A percentile compares a stretch with the other conserved stretches of the same genome.
phyloP scores from a whole-genome alignment of 805 yeast genomes.

The Wickerhamomyces bovis region DNA sequence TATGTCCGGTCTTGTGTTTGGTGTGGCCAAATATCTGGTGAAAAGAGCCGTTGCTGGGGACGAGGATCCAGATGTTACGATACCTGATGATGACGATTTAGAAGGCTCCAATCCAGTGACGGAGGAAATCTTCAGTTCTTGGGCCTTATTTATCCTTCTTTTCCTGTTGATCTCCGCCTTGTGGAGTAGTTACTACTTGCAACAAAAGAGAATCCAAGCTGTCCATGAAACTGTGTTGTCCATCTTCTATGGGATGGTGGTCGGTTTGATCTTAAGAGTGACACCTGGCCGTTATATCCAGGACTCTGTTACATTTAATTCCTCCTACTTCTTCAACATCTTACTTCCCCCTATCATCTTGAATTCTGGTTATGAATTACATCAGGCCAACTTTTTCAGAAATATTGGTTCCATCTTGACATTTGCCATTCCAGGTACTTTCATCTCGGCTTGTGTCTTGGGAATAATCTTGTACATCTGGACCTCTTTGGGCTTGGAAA shows the following conservation, averaged over 20 bases:
- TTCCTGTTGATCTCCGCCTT: slow-evolving; percentile 78
- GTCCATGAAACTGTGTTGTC: slow-evolving; percentile 97
- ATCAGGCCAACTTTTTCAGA: slow-evolving; percentile 90
- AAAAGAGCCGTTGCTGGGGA: slow-evolving; percentile 23
- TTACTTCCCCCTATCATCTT: slow-evolving; percentile 92
- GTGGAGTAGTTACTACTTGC: slow-evolving; percentile 92
- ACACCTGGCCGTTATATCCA: slow-evolving; percentile 97
- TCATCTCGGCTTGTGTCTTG: slow-evolving; percentile 81
- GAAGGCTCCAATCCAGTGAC: slow-evolving; percentile 75
- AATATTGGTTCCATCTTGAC: slow-evolving; percentile 86
- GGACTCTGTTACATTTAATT: slow-evolving; percentile 92
- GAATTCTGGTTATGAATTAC: slow-evolving; percentile 93
- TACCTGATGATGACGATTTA: slow-evolving; percentile 44
- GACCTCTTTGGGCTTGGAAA: slow-evolving; percentile 89
- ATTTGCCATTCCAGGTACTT: slow-evolving; percentile 97
- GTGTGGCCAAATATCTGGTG: slow-evolving; percentile 18
- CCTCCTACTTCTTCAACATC: slow-evolving; percentile 89
- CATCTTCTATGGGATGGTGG: slow-evolving; percentile 94
- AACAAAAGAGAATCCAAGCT: slow-evolving; percentile 86
- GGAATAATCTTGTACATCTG: slow-evolving; percentile 86
- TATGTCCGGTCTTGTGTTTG: slow-evolving; percentile 20
- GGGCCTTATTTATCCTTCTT: slow-evolving; percentile 90
- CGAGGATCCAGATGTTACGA: slow-evolving; percentile 29
- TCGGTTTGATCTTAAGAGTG: slow-evolving; percentile 83
- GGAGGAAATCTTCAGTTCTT: slow-evolving; percentile 92